Percentiles rank a stretch among this genome's conserved stretches.
phyloP scores from a whole-genome alignment of 2,329 filamentous ascomycete species.

The Beauveria pseudobassiana region DNA sequence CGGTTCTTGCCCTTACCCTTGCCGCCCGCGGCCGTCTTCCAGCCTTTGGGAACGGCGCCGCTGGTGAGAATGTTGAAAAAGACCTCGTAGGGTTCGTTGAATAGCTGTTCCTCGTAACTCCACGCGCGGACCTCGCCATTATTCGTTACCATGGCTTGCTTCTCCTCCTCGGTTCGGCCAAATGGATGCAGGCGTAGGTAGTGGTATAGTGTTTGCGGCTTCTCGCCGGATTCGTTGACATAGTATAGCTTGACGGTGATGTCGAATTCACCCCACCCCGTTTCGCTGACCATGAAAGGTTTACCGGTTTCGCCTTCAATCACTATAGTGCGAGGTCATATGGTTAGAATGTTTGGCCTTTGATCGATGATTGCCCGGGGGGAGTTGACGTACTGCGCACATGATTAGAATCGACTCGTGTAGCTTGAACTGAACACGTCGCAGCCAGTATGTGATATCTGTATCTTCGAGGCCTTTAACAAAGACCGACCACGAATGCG shows the following conservation, averaged over 20 bases:
- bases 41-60: constrained; percentile 51
- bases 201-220: constrained; percentile 92
- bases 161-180: constrained; percentile 70
- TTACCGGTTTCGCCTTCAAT: constrained; percentile 63
- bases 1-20: constrained; percentile 42
- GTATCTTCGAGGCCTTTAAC: constrained; percentile 84
- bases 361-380: not conserved
- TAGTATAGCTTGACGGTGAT: constrained; percentile 95
- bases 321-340: constrained; percentile 29
- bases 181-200: constrained; percentile 87
- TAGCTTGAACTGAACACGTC: constrained; percentile 95
- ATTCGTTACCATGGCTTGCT: constrained; percentile 48
- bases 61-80: constrained; percentile 83
- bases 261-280: constrained; percentile 97
- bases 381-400: constrained; percentile 56
- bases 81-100: constrained; percentile 91
- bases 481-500: constrained; percentile 93
- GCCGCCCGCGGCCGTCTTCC: constrained; percentile 30
- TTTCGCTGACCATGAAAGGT: constrained; percentile 80
- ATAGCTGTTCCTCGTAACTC: constrained; percentile 88
- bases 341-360: not conserved
- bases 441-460: constrained; percentile 90
- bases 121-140: constrained; percentile 65
- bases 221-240: constrained; percentile 78
- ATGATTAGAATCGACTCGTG: constrained; percentile 92